Evolutionary conservation across 1,284 basidiomycete genomes (phyloP).

Genomic region (Lentinula novae-zelandiae): DNA sequence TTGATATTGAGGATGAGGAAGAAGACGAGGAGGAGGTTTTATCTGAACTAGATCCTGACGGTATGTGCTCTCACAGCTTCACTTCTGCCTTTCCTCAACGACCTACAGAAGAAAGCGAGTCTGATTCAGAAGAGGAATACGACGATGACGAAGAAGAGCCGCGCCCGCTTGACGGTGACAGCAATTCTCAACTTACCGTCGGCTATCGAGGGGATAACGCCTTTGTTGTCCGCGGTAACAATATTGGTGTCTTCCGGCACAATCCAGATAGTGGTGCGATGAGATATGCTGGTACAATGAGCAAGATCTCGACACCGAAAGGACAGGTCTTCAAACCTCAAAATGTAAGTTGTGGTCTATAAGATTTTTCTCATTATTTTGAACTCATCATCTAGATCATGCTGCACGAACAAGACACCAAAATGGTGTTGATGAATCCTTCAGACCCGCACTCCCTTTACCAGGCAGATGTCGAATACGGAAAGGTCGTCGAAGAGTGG

Average conservation of each 20-base stretch:
- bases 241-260: constrained; percentile 96
- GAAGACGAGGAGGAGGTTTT: constrained; percentile 77
- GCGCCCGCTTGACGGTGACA: constrained; percentile 51
- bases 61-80: constrained; percentile 31
- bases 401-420: constrained; percentile 95
- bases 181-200: constrained; percentile 89
- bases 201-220: constrained; percentile 97
- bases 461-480: constrained; percentile 91
- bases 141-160: constrained; percentile 39
- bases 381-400: constrained; percentile 66
- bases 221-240: constrained; percentile 93
- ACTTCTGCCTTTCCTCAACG: constrained; percentile 1
- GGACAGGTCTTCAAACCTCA: constrained; percentile 85
- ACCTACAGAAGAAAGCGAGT: constrained; percentile 40
- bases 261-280: constrained; percentile 68
- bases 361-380: constrained; percentile 2
- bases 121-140: constrained; percentile 59
- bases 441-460: constrained; percentile 82
- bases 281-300: constrained; percentile 88
- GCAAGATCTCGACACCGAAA: constrained; percentile 77
- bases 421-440: constrained; percentile 94
- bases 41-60: constrained; percentile 58
- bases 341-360: constrained; percentile 51
- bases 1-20: constrained; percentile 67
- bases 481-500: constrained; percentile 99